Percentiles rank a stretch among this genome's conserved stretches.
Conservation (phyloP, 768 basidiomycete genomes). For the Tylopilus plumbeoviolaceoides region DNA sequence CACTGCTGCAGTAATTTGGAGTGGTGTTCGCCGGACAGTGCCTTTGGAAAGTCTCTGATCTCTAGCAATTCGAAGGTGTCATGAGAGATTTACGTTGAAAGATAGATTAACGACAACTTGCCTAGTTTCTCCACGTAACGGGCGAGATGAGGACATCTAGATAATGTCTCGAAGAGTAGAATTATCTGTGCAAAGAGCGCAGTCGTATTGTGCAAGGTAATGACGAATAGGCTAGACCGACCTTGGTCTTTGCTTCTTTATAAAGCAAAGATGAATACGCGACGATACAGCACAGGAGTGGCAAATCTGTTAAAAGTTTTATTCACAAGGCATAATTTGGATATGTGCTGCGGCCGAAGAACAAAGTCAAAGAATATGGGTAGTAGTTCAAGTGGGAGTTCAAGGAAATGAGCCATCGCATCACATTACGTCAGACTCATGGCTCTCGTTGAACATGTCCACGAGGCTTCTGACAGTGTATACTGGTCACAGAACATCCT, state of each 20-base stretch:
- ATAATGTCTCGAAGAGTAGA: conserved; percentile 59
- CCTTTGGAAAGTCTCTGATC: conserved; percentile 71
- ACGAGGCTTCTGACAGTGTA: no score
- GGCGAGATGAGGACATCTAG: conserved; percentile 52
- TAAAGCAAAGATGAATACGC: conserved; percentile 64
- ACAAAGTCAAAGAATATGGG: conserved; percentile 52
- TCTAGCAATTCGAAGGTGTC: conserved; percentile 36
- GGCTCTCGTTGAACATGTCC: no score
- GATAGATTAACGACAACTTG: conserved; percentile 27
- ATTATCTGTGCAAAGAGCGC: conserved; percentile 41
- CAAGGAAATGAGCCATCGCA: conserved; percentile 40
- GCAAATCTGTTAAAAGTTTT: conserved; percentile 51
- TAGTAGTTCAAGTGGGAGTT: conserved; percentile 66
- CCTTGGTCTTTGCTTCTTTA: conserved; percentile 58
- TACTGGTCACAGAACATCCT: no score
- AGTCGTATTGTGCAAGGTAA: not conserved
- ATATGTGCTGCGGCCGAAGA: conserved; percentile 49
- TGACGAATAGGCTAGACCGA: conserved; percentile 19
- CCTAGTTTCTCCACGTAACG: conserved; percentile 55
- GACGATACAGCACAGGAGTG: conserved; percentile 49
- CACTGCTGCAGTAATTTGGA: conserved; percentile 39
- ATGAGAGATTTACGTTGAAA: conserved; percentile 2
- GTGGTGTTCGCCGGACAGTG: conserved; percentile 28
- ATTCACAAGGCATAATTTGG: conserved; percentile 52
- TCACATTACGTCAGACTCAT: no score